Evolutionary conservation across 148 eudicot genomes (phyloP).

Genomic region (Heliamphora exappendiculata): DNA sequence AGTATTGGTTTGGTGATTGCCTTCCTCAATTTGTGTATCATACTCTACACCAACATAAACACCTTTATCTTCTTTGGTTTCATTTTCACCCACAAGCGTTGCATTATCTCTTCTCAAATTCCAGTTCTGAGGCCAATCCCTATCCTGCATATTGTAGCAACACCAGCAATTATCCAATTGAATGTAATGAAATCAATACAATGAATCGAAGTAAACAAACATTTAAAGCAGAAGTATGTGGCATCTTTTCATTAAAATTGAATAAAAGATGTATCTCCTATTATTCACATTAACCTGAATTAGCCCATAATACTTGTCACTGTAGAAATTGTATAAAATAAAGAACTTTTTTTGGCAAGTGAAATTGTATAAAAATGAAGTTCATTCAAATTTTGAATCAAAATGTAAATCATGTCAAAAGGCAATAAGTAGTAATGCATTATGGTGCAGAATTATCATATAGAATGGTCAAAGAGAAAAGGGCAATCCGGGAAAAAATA

Average conservation of each 20-base stretch:
- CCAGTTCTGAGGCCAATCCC: conserved; percentile 15
- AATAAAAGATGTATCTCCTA: neutral
- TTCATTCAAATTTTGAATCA: neutral
- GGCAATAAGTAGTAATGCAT: neutral
- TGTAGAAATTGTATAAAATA: neutral
- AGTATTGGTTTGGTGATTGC: conserved; percentile 16
- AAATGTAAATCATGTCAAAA: neutral
- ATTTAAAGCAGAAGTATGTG: neutral
- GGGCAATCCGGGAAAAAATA: neutral
- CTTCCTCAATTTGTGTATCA: conserved; percentile 31
- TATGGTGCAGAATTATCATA: neutral
- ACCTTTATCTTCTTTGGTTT: conserved; percentile 41
- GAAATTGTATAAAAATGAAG: too few species aligned
- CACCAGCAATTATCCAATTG: neutral
- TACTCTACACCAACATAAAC: conserved; percentile 56
- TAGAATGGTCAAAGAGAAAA: neutral
- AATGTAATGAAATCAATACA: neutral
- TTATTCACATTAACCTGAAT: neutral
- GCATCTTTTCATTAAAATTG: neutral
- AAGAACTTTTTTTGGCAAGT: neutral
- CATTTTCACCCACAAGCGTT: conserved; percentile 16
- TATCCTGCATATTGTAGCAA: conserved; percentile 28
- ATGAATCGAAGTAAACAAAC: neutral
- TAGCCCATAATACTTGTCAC: neutral
- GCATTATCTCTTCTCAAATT: conserved; percentile 19